Conservation (phyloP, 352 stramenopile species). For the Blastocystis hominis region DNA sequence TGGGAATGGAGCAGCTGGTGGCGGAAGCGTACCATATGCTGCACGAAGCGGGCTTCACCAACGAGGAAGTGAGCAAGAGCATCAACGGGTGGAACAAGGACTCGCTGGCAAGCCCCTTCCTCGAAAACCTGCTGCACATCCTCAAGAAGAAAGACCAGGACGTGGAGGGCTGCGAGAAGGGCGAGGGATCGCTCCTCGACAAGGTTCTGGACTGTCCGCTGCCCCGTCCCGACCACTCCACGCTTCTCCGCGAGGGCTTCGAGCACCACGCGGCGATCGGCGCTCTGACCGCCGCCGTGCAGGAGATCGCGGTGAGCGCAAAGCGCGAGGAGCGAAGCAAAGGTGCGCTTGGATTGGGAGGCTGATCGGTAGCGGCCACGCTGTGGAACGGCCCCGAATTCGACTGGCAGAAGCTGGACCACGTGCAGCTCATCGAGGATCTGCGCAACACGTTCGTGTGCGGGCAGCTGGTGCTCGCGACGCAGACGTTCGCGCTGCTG, state of each 20-base stretch:
- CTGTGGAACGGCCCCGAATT: neutral
- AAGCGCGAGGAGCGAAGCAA: neutral
- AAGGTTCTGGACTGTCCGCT: constrained; percentile 82
- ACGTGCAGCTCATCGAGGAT: constrained; percentile 88
- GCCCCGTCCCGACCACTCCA: neutral
- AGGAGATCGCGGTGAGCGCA: neutral
- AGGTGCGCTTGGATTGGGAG: neutral
- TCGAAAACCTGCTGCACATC: constrained; percentile 93
- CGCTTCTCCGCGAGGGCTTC: neutral
- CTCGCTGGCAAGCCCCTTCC: constrained; percentile 90
- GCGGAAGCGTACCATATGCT: constrained; percentile 93
- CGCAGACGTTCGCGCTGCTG: constrained; percentile 68
- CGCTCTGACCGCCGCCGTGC: neutral
- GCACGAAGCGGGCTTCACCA: constrained; percentile 79
- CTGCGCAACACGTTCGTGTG: neutral
- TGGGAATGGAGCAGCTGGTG: constrained; percentile 94
- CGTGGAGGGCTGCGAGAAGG: constrained; percentile 64
- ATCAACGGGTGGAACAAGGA: constrained; percentile 95
- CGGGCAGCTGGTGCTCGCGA: neutral
- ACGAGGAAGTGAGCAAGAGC: constrained; percentile 78
- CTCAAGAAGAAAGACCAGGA: constrained; percentile 89
- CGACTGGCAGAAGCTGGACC: constrained; percentile 67
- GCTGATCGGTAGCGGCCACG: neutral
- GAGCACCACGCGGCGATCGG: neutral
- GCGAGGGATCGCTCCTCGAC: constrained; percentile 75